Evolutionary conservation across 345 rosid species (phyloP), one percentile per base, ranked within the genome.

Genomic region (Mangifera indica): DNA sequence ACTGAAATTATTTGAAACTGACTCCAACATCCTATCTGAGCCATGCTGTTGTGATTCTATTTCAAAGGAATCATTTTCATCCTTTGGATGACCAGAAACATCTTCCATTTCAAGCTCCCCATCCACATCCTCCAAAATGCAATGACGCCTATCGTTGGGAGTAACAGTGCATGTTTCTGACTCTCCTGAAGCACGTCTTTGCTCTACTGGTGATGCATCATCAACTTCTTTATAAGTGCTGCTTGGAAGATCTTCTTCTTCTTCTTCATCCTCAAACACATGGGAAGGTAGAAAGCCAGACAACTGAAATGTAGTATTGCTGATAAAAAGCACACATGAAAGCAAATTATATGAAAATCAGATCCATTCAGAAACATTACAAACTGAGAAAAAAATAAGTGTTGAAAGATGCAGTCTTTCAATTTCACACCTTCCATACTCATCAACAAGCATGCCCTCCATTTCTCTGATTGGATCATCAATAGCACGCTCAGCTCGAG

Each of bases 391-490:
- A 37, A 21, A 61, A 71, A 49, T 12, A 6, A 51, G 22, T 61
- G 24, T 52, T 22, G 51, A 22, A 51, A 20, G 18, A 49, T 51
- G 56, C 56, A 53, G 29, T 49, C 14, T 71, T 45, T 34, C 9
- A 8, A 17, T 57, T 21, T 25, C 66, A 45, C 68, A 95, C 99
- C 99, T 95, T 71, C 99, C 99, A 85, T 95, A 95, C 82, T 95
- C 99, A 79, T 95, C 99, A 56, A 95, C 94, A 81, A 86, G 83
- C 91, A 95, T 95, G 81, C 98, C 98, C 80, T 95, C 99, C 98
- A 95, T 95, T 83, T 84, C 94, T 80, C 99, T 88, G 24, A 95
- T 83, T 55, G 99, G 99, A 75, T 95, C 99, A 74, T 95, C 94
- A 34, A 95, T 80, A 57, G 97, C 86, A 63, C 99, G 92, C 81